Evolutionary conservation across 805 yeast species (phyloP).

Genomic region (Metschnikowia vanudenii): DNA sequence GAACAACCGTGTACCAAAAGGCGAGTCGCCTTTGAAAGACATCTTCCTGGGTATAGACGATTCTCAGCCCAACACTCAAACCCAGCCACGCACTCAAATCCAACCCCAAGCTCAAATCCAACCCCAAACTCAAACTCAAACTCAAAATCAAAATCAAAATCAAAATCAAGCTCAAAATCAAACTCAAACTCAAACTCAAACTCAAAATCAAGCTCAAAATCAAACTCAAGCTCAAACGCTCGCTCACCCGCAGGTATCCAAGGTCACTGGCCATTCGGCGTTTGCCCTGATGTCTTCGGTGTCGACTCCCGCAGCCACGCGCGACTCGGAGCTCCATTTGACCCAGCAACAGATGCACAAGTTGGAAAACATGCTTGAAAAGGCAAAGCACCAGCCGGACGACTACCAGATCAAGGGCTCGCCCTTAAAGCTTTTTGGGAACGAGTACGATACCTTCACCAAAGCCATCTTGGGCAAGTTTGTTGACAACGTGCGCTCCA

Average conservation of each 20-base stretch:
- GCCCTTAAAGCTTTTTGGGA: slow-evolving; percentile 41
- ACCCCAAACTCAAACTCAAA: too few species aligned
- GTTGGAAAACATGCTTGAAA: slow-evolving; percentile 25
- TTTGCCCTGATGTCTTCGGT: slow-evolving; percentile 17
- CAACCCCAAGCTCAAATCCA: too few species aligned
- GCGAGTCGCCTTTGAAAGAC: slow-evolving; percentile 28
- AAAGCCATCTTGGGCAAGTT: slow-evolving; percentile 24
- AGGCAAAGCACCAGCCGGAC: slow-evolving; percentile 23
- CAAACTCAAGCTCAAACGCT: too few species aligned
- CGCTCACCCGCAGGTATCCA: neutral
- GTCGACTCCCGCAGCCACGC: slow-evolving; percentile 36
- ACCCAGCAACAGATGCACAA: slow-evolving; percentile 23
- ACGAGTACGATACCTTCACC: slow-evolving; percentile 42
- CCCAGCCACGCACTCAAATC: too few species aligned
- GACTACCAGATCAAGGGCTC: slow-evolving; percentile 26
- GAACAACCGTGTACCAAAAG: slow-evolving; percentile 18
- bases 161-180: too few species aligned
- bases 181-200: too few species aligned
- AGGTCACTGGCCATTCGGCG: slow-evolving; percentile 22
- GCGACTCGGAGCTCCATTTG: slow-evolving; percentile 15
- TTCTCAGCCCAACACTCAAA: neutral
- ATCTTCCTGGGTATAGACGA: slow-evolving; percentile 29
- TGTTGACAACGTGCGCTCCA: slow-evolving; percentile 20
- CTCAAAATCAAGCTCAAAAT: too few species aligned
- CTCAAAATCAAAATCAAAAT: too few species aligned